Percentiles rank a stretch among this genome's conserved stretches.
Conservation (phyloP, 2,329 filamentous ascomycete species). For the Juglanconis juglandina region DNA sequence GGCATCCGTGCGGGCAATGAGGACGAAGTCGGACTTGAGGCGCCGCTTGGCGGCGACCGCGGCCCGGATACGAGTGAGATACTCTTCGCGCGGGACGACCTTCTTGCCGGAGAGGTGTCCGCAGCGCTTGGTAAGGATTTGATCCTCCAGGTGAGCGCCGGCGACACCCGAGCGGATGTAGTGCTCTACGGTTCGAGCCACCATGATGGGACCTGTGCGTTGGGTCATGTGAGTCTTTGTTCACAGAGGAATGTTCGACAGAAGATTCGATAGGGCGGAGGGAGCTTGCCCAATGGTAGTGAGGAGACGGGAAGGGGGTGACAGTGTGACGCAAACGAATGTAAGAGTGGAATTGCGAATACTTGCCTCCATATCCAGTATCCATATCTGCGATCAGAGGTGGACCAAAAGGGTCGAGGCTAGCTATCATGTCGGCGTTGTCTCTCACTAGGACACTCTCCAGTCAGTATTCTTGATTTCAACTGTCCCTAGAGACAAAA, state of each 20-base stretch:
- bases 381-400: conserved; percentile 53
- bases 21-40: conserved; percentile 50
- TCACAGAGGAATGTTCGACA: background rate
- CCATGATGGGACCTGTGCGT: conserved; percentile 33
- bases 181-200: conserved; percentile 39
- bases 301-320: too few species aligned
- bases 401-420: conserved; percentile 40
- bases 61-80: conserved; percentile 28
- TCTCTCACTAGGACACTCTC: conserved; percentile 32
- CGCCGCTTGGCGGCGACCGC: conserved; percentile 26
- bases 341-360: background rate
- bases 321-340: too few species aligned
- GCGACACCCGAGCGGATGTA: conserved; percentile 53
- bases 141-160: conserved; percentile 34
- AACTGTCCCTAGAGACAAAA: background rate
- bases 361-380: conserved; percentile 50
- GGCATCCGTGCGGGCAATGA: conserved; percentile 55
- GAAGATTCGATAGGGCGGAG: background rate
- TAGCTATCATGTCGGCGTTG: conserved; percentile 52
- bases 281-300: background rate
- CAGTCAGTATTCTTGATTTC: background rate
- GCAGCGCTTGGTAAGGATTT: conserved; percentile 36
- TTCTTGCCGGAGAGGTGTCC: conserved; percentile 36
- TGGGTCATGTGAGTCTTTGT: background rate
- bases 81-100: conserved; percentile 29